Evolutionary conservation across 2,329 filamentous ascomycete genomes (phyloP).

Genomic region (Colletotrichum chlorophyti): DNA sequence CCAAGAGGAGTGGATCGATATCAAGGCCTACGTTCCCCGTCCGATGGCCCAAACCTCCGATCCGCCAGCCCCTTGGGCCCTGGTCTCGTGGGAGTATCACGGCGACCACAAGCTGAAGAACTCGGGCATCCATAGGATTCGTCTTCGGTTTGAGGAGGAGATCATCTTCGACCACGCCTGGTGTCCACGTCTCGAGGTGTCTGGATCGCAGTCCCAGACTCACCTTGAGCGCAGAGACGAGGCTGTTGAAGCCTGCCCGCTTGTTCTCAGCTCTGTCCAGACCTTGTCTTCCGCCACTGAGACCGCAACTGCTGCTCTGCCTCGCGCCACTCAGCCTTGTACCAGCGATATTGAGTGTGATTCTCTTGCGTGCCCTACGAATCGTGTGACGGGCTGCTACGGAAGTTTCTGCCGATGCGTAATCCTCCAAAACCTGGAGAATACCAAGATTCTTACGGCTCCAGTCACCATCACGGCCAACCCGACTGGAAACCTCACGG

Average conservation of each 20-base stretch:
- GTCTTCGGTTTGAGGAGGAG: slow-evolving; percentile 19
- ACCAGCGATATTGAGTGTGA: not conserved
- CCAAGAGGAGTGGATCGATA: not conserved
- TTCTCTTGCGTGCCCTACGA: not conserved
- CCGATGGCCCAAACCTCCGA: not conserved
- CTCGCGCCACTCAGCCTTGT: not conserved
- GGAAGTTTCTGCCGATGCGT: slow-evolving; percentile 1
- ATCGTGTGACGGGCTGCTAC: not conserved
- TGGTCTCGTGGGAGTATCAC: slow-evolving; percentile 25
- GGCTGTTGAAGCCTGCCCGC: not conserved
- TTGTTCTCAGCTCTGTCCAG: not conserved
- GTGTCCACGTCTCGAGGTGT: slow-evolving; percentile 10
- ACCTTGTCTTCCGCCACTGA: not conserved
- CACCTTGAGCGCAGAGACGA: not conserved
- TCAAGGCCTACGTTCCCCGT: not conserved
- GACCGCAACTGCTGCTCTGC: not conserved
- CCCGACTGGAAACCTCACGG: too few species aligned
- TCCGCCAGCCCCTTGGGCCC: not conserved
- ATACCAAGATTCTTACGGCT: not conserved
- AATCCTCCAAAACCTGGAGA: not conserved
- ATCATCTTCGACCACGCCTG: slow-evolving; percentile 37
- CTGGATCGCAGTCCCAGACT: not conserved
- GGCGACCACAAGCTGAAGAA: not conserved
- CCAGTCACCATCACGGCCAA: not conserved
- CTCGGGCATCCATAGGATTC: too few species aligned